Percentiles rank a stretch among this genome's conserved stretches.
phyloP scores from a whole-genome alignment of 2,329 filamentous ascomycete species.

The Sclerotinia nivalis region DNA sequence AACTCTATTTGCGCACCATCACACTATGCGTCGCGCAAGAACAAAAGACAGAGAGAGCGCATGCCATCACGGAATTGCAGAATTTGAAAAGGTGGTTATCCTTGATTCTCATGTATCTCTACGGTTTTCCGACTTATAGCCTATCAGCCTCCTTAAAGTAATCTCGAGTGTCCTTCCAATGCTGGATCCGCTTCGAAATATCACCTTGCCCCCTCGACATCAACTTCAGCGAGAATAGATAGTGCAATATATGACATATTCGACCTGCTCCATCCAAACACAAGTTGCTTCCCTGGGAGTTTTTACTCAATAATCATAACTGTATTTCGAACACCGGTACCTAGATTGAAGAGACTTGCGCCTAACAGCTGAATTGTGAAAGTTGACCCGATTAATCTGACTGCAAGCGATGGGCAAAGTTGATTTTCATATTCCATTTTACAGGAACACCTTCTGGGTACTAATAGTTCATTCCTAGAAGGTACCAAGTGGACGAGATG shows the following conservation, averaged over 20 bases:
- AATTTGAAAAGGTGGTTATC: background rate
- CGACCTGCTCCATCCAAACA: background rate
- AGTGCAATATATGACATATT: background rate
- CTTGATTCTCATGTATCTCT: background rate
- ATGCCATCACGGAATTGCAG: too few species aligned
- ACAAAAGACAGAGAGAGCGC: background rate
- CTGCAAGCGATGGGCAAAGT: background rate
- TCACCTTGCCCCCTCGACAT: background rate
- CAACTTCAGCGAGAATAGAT: too few species aligned
- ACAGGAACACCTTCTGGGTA: background rate
- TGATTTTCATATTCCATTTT: background rate
- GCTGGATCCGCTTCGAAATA: background rate
- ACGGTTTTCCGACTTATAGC: too few species aligned
- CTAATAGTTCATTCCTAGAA: accelerated
- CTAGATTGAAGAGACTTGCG: background rate
- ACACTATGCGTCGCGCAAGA: background rate
- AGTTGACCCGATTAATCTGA: background rate
- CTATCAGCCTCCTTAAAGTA: too few species aligned
- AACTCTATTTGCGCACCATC: too few species aligned
- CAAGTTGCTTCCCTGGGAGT: background rate
- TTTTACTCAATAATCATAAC: background rate
- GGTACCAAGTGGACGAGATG: background rate
- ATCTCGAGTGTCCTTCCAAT: background rate
- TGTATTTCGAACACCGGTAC: background rate
- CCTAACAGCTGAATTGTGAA: background rate